Evolutionary conservation across 257 asterid genomes (phyloP).

Genomic region (Anisodus acutangulus): DNA sequence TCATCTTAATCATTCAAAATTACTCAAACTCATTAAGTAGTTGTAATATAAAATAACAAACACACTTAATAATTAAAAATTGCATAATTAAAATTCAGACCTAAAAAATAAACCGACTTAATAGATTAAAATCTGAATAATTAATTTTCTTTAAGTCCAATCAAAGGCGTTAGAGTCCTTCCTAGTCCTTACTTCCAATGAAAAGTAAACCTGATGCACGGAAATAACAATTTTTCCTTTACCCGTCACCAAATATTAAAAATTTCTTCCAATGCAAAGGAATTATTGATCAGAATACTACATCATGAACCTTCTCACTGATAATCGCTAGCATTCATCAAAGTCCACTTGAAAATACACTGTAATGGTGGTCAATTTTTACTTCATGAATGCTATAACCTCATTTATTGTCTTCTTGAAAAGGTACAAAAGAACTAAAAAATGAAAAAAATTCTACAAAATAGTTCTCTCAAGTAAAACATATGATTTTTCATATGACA

Average conservation of each 20-base stretch:
- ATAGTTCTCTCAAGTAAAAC: not conserved
- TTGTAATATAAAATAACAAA: too few species aligned
- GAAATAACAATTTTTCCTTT: not conserved
- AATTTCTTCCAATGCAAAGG: not conserved
- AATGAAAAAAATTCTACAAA: not conserved
- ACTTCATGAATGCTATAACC: not conserved
- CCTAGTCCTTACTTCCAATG: not conserved
- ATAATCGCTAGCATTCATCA: not conserved
- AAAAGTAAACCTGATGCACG: not conserved
- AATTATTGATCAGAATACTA: not conserved
- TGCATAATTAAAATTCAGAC: too few species aligned
- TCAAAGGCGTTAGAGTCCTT: not conserved
- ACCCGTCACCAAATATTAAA: too few species aligned
- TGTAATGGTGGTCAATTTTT: conserved; percentile 20
- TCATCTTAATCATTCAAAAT: too few species aligned
- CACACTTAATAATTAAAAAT: too few species aligned
- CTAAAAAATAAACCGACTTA: too few species aligned
- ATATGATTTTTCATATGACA: not conserved
- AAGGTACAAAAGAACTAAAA: not conserved
- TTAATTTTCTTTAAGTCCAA: not conserved
- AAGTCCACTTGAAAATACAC: conserved; percentile 5
- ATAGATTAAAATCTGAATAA: not conserved
- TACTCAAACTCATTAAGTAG: too few species aligned
- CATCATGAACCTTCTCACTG: not conserved
- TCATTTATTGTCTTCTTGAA: not conserved